Evolutionary conservation across 768 basidiomycete genomes (phyloP), one percentile per base, ranked within the genome.

Genomic region (Leccinum obscurum): DNA sequence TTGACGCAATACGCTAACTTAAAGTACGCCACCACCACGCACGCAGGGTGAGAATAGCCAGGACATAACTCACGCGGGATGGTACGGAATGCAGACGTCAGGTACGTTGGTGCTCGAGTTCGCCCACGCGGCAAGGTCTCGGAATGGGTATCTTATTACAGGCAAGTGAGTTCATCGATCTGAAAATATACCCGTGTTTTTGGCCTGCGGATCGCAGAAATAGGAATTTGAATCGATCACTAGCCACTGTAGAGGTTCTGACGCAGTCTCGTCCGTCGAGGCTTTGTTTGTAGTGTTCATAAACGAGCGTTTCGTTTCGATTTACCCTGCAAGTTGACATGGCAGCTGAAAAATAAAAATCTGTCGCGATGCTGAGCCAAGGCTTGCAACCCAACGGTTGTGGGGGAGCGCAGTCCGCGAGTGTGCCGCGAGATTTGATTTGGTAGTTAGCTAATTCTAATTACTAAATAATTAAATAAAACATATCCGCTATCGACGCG

Each of bases 401-500:
- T 3, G 4, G 24, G 1, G 15, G 46, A 53, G 20, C 15, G 15
- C 28, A 15, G 17, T n/a, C 26, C 49, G 24, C 24, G 49, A 51
- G 26, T 26, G 49, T 28, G 49, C 49, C 24, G 49, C 26, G 49
- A 30, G 5, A 24, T 52, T 30, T 30, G 17, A 30, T 30, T 15
- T n/a, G 1, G 10, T 14, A 52, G 32, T 57, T 58, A 53, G 20
- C 41, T 11, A 20, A 52, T 32, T 13, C 2, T n/a, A 20, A 10
- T 22, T 13, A 24, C 11, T 30, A 62, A 62, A 28, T 51, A 72
- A 57, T 17, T 59, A 55, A 65, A 35, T 54, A 62, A 72, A 58
- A 22, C 28, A 28, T 8, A 11, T 13, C 9, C 9, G 26, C 14
- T 52, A 1, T 60, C 65, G 68, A 75, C 72, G 72, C 72, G 72